Evolutionary conservation across 306 rosid species (phyloP).

Genomic region (Alnus glutinosa): DNA sequence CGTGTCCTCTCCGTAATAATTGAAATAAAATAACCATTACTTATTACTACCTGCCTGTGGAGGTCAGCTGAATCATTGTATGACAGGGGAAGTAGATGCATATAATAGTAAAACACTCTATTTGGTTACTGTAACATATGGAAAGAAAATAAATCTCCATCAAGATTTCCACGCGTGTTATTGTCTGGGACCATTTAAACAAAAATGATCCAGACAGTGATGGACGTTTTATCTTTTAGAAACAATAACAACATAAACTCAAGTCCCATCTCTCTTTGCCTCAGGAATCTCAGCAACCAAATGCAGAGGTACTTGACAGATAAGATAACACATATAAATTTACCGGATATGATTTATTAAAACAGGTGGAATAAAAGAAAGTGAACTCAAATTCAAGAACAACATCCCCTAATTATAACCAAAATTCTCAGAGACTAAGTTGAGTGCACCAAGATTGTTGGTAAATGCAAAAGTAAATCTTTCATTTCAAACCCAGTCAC

Average conservation of each 20-base stretch:
- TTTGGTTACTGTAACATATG: not conserved
- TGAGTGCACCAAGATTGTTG: not conserved
- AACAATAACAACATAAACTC: not conserved
- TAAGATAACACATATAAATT: not conserved
- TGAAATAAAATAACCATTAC: conserved; percentile 3
- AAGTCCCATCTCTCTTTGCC: not conserved
- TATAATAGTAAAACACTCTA: not conserved
- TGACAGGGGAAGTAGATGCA: not conserved
- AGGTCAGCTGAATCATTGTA: not conserved
- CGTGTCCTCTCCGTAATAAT: conserved; percentile 65
- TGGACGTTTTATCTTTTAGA: not conserved
- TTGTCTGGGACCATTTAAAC: not conserved
- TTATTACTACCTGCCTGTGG: too few species aligned
- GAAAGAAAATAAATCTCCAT: not conserved
- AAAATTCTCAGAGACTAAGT: conserved; percentile 1
- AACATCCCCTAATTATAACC: not conserved
- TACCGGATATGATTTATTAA: not conserved
- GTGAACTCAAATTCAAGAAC: not conserved
- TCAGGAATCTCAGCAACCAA: not conserved
- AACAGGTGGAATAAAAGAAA: not conserved
- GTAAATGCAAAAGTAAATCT: not conserved
- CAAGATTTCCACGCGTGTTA: not conserved
- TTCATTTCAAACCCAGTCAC: not conserved
- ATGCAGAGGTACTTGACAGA: not conserved
- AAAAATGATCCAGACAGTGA: not conserved